Evolutionary conservation across 202 grass and related monocot species (phyloP), one percentile per base, ranked within the genome.

Genomic region (Setaria viridis): DNA sequence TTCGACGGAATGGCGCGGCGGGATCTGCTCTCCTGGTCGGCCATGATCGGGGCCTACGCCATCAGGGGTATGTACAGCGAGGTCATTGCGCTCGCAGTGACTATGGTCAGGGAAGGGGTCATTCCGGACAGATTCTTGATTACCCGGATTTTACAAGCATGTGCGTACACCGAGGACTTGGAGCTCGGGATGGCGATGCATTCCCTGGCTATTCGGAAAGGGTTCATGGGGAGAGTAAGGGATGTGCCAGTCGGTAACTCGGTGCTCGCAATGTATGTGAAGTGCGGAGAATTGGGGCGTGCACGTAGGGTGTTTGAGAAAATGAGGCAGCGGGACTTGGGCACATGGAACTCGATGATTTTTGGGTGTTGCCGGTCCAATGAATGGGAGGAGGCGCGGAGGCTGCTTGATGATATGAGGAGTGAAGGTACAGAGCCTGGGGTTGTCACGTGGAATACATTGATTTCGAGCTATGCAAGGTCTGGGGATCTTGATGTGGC

Each of bases 271-370:
- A 94, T 98, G 96, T 95, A 98, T 37, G 77, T 88, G 39, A 98
- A 95, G 77, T 95, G 93, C 6, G 90, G 86, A 62, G 85, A 98
- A 70, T 37, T 98, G 82, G 77, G 49, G 15, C 41, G 20, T 13
- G 90, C 89, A 0, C 74, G 53, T 4, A 87, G 7, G 66, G 86
- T 94, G 60, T 98, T 98, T 76, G 84, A 85, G 65, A 89, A 84
- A 59, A 91, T 98, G 93, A 67, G 11, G 81, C 79, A 62, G 76
- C 83, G 89, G 72, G 88, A 98, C 80, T 43, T 87, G 80, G 89
- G 94, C 56, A 90, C 93, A 6, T 98, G 95, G 95, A 98, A 95
- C 80, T 98, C 88, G 0, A 91, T 98, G 76, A 94, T 98, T 42
- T 92, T 89, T 13, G 95, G 91, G 43, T 87, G 80, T 70, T 95